A percentile compares a stretch with the other conserved stretches of the same genome.
These are phyloP conservation scores for Paspalum notatum DNA, from an alignment of 176 grass and related monocot genomes.

Conservation along the genomic window DNA sequence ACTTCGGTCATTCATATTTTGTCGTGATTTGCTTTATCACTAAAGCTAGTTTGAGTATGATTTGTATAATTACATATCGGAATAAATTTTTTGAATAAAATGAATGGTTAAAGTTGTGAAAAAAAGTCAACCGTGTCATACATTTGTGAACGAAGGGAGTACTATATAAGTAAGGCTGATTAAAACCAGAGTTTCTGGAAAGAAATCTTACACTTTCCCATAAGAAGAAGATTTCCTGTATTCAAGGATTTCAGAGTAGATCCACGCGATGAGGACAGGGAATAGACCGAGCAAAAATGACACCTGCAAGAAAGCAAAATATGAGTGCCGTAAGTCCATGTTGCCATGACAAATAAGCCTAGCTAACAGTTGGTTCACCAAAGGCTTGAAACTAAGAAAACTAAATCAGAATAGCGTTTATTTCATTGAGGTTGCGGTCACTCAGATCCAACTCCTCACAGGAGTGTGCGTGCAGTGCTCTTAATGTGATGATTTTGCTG, in stretches of 20 bases:
- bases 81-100: too few species aligned
- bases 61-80: too few species aligned
- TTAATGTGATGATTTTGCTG: neutral
- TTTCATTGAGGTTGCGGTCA: neutral
- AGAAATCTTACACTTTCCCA: conserved; percentile 68
- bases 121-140: too few species aligned
- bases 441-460: neutral
- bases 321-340: conserved; percentile 1
- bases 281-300: conserved; percentile 71
- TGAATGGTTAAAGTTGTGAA: too few species aligned
- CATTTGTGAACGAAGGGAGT: too few species aligned
- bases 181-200: neutral
- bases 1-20: too few species aligned
- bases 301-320: conserved; percentile 51
- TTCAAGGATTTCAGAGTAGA: conserved; percentile 69
- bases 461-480: neutral
- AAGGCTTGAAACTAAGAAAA: neutral
- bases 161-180: neutral
- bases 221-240: conserved; percentile 40
- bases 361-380: neutral
- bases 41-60: too few species aligned
- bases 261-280: conserved; percentile 64
- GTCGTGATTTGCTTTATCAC: too few species aligned
- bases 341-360: neutral
- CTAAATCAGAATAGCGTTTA: neutral